phyloP scores from a whole-genome alignment of 768 basidiomycete genomes.

The Lactifluus piperatus region DNA sequence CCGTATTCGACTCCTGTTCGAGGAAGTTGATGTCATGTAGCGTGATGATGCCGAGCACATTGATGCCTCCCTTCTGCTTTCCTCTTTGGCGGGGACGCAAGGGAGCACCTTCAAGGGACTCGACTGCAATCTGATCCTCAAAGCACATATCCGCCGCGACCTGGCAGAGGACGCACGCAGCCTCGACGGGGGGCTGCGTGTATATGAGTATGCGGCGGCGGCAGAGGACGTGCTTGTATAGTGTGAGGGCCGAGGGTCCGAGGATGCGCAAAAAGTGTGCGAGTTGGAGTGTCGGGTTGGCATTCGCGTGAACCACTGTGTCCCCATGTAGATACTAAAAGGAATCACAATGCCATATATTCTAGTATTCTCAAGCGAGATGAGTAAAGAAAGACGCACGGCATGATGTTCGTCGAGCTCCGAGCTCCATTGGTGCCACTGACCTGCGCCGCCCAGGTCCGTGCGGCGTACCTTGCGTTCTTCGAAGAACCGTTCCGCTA shows the following conservation, averaged over 20 bases:
- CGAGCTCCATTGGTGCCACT: conserved; percentile 61
- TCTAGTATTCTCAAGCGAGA: background rate
- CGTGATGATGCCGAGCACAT: conserved; percentile 74
- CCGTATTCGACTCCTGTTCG: conserved; percentile 43
- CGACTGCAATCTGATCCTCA: conserved; percentile 27
- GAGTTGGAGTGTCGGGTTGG: conserved; percentile 59
- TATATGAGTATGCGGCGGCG: conserved; percentile 72
- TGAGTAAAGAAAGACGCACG: background rate
- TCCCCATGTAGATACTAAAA: background rate
- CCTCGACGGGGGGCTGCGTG: conserved; percentile 71
- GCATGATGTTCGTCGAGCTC: conserved; percentile 35
- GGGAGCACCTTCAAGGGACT: background rate
- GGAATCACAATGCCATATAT: background rate
- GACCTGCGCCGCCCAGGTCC: conserved; percentile 47
- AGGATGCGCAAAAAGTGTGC: conserved; percentile 69
- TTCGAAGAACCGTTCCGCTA: conserved; percentile 55
- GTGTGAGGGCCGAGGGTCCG: conserved; percentile 67
- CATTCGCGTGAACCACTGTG: conserved; percentile 16
- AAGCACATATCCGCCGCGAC: conserved; percentile 57
- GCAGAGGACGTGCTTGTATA: conserved; percentile 73
- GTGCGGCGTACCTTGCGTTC: conserved; percentile 43
- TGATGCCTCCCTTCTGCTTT: conserved; percentile 44
- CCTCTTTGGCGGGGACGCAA: conserved; percentile 26
- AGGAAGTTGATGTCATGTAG: conserved; percentile 63
- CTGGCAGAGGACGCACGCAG: conserved; percentile 61